A percentile compares a stretch with the other conserved stretches of the same genome.
Evolutionary conservation across 805 yeast genomes (phyloP).

Genomic region (Saccharomycopsis malanga): DNA sequence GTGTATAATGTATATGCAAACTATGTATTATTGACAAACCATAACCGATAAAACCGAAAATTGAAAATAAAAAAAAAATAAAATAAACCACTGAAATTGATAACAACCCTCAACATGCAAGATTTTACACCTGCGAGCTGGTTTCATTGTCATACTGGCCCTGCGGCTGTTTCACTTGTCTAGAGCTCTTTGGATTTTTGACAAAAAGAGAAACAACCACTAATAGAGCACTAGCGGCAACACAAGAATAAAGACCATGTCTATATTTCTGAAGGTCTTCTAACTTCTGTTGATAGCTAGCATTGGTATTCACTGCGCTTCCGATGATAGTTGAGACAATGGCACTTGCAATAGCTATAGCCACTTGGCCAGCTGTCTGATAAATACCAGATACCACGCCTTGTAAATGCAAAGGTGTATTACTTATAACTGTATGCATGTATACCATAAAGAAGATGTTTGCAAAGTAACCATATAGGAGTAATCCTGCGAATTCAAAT

Average conservation of each 20-base stretch:
- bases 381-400: conserved; percentile 35
- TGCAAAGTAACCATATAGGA: conserved; percentile 24
- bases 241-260: neutral
- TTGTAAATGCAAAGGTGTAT: conserved; percentile 34
- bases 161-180: neutral
- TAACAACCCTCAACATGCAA: too few species aligned
- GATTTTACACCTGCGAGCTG: too few species aligned
- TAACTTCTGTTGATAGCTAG: neutral
- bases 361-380: conserved; percentile 32
- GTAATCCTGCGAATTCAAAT: neutral
- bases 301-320: neutral
- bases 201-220: neutral
- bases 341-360: conserved; percentile 28
- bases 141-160: too few species aligned
- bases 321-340: conserved; percentile 28
- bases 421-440: conserved; percentile 27
- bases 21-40: too few species aligned
- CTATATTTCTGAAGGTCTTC: neutral
- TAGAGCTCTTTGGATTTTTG: neutral
- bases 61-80: too few species aligned
- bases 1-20: too few species aligned
- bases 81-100: too few species aligned
- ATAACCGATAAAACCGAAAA: too few species aligned
- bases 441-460: conserved; percentile 30
- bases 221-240: neutral